phyloP scores from a whole-genome alignment of 768 basidiomycete genomes.

The Grammothele lineata region DNA sequence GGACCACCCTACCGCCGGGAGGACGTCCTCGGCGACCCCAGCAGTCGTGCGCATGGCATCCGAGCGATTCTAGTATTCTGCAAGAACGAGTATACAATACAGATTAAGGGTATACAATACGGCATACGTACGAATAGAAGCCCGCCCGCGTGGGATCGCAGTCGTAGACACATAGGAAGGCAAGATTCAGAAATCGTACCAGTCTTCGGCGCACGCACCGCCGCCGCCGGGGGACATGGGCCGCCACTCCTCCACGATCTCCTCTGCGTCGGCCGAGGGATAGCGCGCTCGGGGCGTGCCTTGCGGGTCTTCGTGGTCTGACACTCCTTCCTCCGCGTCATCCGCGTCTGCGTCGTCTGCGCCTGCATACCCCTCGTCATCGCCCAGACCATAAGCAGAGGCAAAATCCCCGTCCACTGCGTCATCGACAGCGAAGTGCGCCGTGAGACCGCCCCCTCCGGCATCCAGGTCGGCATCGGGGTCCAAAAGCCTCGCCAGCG shows the following conservation, averaged over 20 bases:
- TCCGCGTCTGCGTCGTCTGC: background rate
- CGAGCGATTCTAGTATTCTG: no score
- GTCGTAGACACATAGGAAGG: no score
- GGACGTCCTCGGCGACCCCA: no score
- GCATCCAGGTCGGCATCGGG: constrained; percentile 28
- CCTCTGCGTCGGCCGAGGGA: constrained; percentile 22
- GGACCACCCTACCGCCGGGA: no score
- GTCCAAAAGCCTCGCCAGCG: constrained; percentile 46
- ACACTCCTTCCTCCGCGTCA: background rate
- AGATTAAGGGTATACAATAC: no score
- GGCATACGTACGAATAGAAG: no score
- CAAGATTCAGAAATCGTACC: constrained; percentile 25
- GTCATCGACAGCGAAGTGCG: no score
- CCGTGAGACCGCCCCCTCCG: no score
- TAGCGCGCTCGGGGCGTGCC: constrained; percentile 3
- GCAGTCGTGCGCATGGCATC: no score
- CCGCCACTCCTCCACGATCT: constrained; percentile 46
- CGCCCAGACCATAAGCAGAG: no score
- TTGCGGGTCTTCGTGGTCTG: constrained; percentile 12
- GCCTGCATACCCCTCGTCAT: constrained; percentile 9
- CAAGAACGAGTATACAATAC: no score
- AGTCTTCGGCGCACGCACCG: constrained; percentile 19
- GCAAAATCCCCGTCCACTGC: constrained; percentile 13
- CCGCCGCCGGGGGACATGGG: constrained; percentile 32
- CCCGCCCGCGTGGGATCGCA: no score